Conservation (phyloP, 306 rosid species). For the Prunus armeniaca region DNA sequence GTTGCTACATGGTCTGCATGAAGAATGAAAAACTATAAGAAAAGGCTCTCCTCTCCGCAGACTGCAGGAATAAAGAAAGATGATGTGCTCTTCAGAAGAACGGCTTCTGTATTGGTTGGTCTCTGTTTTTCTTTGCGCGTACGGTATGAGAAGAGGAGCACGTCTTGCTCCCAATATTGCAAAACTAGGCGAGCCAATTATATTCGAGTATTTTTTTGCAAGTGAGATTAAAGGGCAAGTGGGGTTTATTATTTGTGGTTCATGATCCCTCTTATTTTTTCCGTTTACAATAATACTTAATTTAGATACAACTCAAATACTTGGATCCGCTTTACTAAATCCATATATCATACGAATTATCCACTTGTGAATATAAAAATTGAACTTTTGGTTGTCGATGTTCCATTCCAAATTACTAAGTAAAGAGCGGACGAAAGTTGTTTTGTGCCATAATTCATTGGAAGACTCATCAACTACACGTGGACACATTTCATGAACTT, state of each 20-base stretch:
- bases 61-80: no score
- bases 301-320: background rate
- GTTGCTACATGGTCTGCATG: background rate
- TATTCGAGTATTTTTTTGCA: background rate
- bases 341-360: background rate
- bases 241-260: constrained; percentile 1
- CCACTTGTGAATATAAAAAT: background rate
- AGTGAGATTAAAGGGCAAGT: background rate
- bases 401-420: background rate
- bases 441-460: background rate
- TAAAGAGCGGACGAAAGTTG: background rate
- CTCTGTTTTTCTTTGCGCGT: background rate
- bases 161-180: background rate
- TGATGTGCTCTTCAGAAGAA: background rate
- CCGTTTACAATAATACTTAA: background rate
- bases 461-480: background rate
- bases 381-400: background rate
- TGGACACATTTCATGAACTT: background rate
- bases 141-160: background rate
- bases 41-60: no score
- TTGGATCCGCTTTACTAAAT: no score
- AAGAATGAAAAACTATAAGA: no score
- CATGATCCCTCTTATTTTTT: background rate
- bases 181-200: background rate
- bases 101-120: constrained; percentile 1